Evolutionary conservation across 768 basidiomycete species (phyloP), one percentile per base, ranked within the genome.

Genomic region (Hygrocybe punicea): DNA sequence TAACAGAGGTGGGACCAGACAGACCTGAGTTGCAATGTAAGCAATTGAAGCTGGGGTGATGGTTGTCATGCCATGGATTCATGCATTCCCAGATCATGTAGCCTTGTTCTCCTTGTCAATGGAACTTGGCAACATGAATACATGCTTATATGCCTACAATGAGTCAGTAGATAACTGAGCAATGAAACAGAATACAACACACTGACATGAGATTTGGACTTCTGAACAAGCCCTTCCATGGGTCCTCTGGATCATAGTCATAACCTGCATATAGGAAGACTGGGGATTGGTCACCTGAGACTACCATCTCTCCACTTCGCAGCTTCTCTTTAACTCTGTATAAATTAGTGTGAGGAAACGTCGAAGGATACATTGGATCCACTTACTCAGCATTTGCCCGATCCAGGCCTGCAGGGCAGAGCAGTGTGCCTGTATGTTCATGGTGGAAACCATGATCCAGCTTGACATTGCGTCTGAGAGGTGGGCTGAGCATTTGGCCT

Each of bases 1-100:
- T 34, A 35, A 16, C 6, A 36, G 16, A 24, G 13, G 25, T 17
- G 11, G 33, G 34, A 33, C 13, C 29, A 11, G 3, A 34, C 45
- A 6, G 14, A 56, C 55, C 55, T 56, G 55, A 24, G 45, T 48
- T 34, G 55, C 55, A 48, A 56, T 56, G 25, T 56, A 56, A 10
- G 55, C 55, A 17, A 56, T 47, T 11, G 55, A 56, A 8, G 44
- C 55, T 11, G 21, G n/a, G 14, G 55, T 56, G 21, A 56, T 44
- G 14, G 33, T 33, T 16, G 42, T 56, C 55, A 48, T 56, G 23
- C 55, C 46, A 17, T 56, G 55, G 19, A 56, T 45, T 33, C 47
- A 16, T 13, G 55, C 46, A 17, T 56, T 56, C 21, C 55, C 46
- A 10, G 55, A 47, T 16, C 33, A 24, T 6, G 55, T 56, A 21